These are phyloP conservation scores for Kregervanrija delftensis DNA, from an alignment of 805 yeast species.

Conservation along the genomic window DNA sequence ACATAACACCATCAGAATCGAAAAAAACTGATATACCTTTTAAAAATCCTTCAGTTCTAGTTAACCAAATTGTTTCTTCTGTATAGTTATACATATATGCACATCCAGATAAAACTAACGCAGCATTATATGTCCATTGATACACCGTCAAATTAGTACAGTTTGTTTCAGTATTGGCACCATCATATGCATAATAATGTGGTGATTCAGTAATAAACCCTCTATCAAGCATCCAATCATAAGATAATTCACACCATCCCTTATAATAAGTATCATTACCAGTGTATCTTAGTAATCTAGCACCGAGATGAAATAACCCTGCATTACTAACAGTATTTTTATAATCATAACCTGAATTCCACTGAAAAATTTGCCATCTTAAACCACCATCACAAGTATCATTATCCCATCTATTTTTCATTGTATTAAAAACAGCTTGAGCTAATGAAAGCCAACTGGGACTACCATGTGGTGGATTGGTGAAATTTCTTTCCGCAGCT, in stretches of 20 bases:
- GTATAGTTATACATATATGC: constrained; percentile 79
- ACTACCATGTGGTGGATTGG: constrained; percentile 52
- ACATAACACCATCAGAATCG: constrained; percentile 44
- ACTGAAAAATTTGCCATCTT: constrained; percentile 92
- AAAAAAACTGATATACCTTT: constrained; percentile 54
- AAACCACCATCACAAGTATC: constrained; percentile 77
- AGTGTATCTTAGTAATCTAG: constrained; percentile 80
- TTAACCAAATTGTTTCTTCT: constrained; percentile 55
- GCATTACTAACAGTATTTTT: constrained; percentile 92
- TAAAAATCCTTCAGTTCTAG: constrained; percentile 49
- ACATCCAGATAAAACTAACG: constrained; percentile 68
- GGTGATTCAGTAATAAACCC: constrained; percentile 36
- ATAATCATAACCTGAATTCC: constrained; percentile 93
- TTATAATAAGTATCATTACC: constrained; percentile 59
- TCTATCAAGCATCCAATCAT: constrained; percentile 69
- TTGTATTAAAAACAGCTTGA: constrained; percentile 86
- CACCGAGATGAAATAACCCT: constrained; percentile 78
- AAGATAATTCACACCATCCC: constrained; percentile 67
- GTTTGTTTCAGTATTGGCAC: constrained; percentile 51
- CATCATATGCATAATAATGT: constrained; percentile 55
- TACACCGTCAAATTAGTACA: constrained; percentile 53
- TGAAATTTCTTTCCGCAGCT: constrained; percentile 85
- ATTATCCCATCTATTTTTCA: constrained; percentile 84
- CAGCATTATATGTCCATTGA: constrained; percentile 88
- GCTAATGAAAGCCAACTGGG: constrained; percentile 81